A percentile compares a stretch with the other conserved stretches of the same genome.
Evolutionary conservation across 129 eudicot species (phyloP).

Genomic region (Chrysanthemum lavandulifolium): DNA sequence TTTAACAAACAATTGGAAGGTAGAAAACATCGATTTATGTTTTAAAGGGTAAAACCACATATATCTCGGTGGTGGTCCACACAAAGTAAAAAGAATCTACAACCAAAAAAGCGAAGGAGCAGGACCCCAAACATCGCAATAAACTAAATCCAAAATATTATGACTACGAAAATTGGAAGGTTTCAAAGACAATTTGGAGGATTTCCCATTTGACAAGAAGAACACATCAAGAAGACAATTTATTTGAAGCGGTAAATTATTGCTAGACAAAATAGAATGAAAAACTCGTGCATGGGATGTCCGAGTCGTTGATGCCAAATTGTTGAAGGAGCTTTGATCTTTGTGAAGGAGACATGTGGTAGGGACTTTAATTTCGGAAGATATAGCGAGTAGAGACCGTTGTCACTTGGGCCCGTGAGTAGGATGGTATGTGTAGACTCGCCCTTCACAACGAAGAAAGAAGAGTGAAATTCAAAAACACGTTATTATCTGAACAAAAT

Average conservation of each 20-base stretch:
- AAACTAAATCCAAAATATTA: not conserved
- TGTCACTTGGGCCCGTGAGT: not conserved
- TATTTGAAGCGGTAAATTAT: not conserved
- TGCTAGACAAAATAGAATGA: too few relatives aligned
- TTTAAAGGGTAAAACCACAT: not conserved
- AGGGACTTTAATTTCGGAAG: constrained; percentile 5
- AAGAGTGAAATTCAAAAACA: not conserved
- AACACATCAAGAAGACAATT: not conserved
- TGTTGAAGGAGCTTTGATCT: too few relatives aligned
- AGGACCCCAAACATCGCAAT: not conserved
- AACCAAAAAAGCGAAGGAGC: not conserved
- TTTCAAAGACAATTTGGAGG: not conserved
- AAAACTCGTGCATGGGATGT: too few relatives aligned
- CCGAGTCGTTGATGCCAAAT: too few relatives aligned
- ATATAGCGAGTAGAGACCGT: not conserved
- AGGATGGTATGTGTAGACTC: not conserved
- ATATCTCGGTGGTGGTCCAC: not conserved
- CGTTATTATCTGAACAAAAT: not conserved
- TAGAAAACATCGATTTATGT: not conserved
- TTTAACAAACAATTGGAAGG: constrained; percentile 4
- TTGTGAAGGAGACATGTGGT: not conserved
- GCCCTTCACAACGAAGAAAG: too few relatives aligned
- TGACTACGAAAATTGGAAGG: not conserved
- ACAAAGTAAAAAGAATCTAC: not conserved
- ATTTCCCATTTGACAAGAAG: not conserved